Evolutionary conservation across 2,329 filamentous ascomycete genomes (phyloP).

Genomic region (Chrysoporthe austroafricana): DNA sequence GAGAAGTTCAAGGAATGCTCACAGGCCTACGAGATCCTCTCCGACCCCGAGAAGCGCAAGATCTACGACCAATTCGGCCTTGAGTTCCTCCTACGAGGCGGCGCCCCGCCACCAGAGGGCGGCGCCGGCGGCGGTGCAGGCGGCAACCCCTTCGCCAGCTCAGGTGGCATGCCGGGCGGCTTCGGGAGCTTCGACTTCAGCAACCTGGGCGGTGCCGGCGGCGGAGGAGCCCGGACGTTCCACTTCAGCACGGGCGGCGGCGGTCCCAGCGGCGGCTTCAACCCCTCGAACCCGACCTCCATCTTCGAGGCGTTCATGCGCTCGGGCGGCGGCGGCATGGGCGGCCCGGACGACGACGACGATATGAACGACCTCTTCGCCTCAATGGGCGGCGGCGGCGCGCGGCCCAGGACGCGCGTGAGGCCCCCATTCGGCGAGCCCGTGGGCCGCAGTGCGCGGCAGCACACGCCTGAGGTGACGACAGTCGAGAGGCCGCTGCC

Average conservation of each 20-base stretch:
- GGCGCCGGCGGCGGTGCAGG: slow-evolving; percentile 51
- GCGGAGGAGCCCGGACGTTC: slow-evolving; percentile 60
- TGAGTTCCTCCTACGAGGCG: slow-evolving; percentile 86
- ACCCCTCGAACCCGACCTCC: slow-evolving; percentile 79
- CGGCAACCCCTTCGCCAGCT: slow-evolving; percentile 64
- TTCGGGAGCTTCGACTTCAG: slow-evolving; percentile 57
- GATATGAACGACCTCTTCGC: slow-evolving; percentile 61
- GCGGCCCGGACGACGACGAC: slow-evolving; percentile 49
- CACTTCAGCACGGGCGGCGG: slow-evolving; percentile 64
- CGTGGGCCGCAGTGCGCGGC: slow-evolving; percentile 37
- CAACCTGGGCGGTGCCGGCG: slow-evolving; percentile 44
- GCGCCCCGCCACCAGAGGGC: slow-evolving; percentile 67
- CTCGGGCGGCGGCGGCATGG: slow-evolving; percentile 50
- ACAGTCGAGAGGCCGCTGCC: slow-evolving; percentile 85
- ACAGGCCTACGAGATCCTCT: slow-evolving; percentile 97
- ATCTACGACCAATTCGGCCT: slow-evolving; percentile 94
- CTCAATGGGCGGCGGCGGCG: slow-evolving; percentile 49
- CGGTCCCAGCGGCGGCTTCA: slow-evolving; percentile 71
- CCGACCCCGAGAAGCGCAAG: slow-evolving; percentile 95
- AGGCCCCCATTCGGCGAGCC: slow-evolving; percentile 46
- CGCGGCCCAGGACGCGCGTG: slow-evolving; percentile 45
- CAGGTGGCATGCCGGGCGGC: slow-evolving; percentile 60
- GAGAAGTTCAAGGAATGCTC: slow-evolving; percentile 99
- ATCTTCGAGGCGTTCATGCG: slow-evolving; percentile 88
- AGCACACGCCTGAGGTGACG: slow-evolving; percentile 80